These are phyloP conservation scores for Phytopythium litorale DNA, from an alignment of 352 stramenopile genomes.

Conservation along the genomic window DNA sequence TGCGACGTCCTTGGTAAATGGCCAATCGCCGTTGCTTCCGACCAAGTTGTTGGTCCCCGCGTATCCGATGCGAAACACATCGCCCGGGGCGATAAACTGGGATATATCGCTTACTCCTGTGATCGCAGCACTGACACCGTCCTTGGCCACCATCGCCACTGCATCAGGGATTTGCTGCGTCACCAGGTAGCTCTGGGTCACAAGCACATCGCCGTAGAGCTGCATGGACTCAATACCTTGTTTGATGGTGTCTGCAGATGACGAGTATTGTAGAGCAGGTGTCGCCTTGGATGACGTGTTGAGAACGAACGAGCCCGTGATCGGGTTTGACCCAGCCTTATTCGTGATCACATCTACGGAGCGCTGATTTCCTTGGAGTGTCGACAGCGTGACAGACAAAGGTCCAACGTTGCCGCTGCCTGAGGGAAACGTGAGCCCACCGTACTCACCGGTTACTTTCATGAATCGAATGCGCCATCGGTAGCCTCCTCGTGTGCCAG, in stretches of 20 bases:
- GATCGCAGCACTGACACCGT: slow-evolving; percentile 43
- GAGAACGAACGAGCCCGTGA: slow-evolving; percentile 50
- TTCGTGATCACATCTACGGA: slow-evolving; percentile 60
- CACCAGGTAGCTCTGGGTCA: slow-evolving; percentile 44
- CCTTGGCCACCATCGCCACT: slow-evolving; percentile 46
- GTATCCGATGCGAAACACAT: slow-evolving; percentile 64
- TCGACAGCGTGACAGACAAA: slow-evolving; percentile 32
- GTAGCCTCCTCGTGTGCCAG: slow-evolving; percentile 80
- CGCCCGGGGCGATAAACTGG: slow-evolving; percentile 54
- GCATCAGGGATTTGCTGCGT: slow-evolving; percentile 56
- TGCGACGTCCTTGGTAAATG: slow-evolving; percentile 35
- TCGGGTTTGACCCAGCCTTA: slow-evolving; percentile 36
- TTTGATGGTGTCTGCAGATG: slow-evolving; percentile 55
- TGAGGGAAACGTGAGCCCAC: slow-evolving; percentile 66
- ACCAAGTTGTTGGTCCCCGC: slow-evolving; percentile 30
- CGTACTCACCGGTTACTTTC: slow-evolving; percentile 66
- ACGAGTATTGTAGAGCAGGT: slow-evolving; percentile 48
- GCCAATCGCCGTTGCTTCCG: slow-evolving; percentile 64
- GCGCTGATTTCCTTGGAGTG: slow-evolving; percentile 34
- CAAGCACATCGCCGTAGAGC: slow-evolving; percentile 70
- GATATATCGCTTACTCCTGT: slow-evolving; percentile 53
- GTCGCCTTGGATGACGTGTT: slow-evolving; percentile 36
- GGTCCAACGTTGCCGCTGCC: slow-evolving; percentile 75
- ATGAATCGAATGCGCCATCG: slow-evolving; percentile 75
- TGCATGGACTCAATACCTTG: slow-evolving; percentile 75